A percentile compares a stretch with the other conserved stretches of the same genome.
phyloP scores from a whole-genome alignment of 1,284 basidiomycete species.

The Melanopsichium pennsylvanicum region DNA sequence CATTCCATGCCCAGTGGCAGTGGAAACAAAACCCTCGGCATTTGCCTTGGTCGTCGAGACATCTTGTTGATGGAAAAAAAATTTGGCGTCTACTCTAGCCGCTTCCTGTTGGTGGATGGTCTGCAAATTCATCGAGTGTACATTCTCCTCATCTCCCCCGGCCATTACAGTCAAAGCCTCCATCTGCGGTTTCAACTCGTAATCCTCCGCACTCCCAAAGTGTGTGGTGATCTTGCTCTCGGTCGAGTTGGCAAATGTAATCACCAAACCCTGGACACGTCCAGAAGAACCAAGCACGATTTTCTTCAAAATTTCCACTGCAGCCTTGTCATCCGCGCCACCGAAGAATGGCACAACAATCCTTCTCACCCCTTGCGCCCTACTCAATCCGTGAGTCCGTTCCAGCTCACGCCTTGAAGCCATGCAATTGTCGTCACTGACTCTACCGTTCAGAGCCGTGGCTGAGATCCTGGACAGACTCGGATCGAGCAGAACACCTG shows the following conservation, averaged over 20 bases:
- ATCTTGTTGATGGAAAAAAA: conserved; percentile 41
- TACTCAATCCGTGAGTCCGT: conserved; percentile 11
- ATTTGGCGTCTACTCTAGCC: conserved; percentile 28
- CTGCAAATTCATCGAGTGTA: conserved; percentile 37
- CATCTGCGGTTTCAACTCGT: not conserved
- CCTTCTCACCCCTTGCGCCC: conserved; percentile 9
- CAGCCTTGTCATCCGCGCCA: conserved; percentile 45
- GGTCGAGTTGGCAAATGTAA: conserved; percentile 12
- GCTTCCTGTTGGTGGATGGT: conserved; percentile 43
- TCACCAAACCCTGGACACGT: conserved; percentile 37
- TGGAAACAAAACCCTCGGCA: conserved; percentile 9
- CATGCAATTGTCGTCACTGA: not conserved
- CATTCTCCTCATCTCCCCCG: conserved; percentile 25
- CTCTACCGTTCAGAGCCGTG: not conserved
- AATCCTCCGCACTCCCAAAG: not conserved
- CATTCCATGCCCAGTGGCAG: no score
- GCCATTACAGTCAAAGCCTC: conserved; percentile 2
- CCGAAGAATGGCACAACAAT: conserved; percentile 50
- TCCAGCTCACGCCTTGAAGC: conserved; percentile 16
- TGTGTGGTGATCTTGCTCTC: not conserved
- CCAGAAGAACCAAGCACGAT: conserved; percentile 21
- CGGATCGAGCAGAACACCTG: conserved; percentile 37
- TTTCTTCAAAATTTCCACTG: conserved; percentile 30
- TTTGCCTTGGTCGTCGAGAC: conserved; percentile 11
- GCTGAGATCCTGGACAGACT: conserved; percentile 15